A percentile compares a stretch with the other conserved stretches of the same genome.
phyloP scores from a whole-genome alignment of 1,284 basidiomycete species.

The Ceratobasidium sp. region DNA sequence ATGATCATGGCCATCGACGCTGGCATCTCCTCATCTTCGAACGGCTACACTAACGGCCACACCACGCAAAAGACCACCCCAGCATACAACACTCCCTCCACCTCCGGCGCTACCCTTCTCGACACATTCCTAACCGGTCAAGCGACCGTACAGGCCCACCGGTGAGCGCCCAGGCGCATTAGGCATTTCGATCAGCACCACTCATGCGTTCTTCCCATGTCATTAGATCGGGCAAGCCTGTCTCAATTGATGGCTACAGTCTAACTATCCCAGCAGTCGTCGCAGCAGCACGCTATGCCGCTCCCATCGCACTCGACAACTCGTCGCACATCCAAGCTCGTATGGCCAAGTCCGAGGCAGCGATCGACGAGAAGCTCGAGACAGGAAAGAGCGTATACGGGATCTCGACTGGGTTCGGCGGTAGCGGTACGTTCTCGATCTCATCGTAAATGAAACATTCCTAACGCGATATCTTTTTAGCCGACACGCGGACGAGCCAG shows the following conservation, averaged over 20 bases:
- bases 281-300: slow-evolving; percentile 75
- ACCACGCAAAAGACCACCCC: slow-evolving; percentile 5
- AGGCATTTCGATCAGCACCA: slow-evolving; percentile 39
- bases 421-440: slow-evolving; percentile 41
- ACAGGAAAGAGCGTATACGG: slow-evolving; percentile 81
- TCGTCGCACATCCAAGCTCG: slow-evolving; percentile 64
- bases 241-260: slow-evolving; percentile 75
- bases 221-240: slow-evolving; percentile 53
- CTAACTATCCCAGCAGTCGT: slow-evolving; percentile 81
- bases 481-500: slow-evolving; percentile 78
- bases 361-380: slow-evolving; percentile 76
- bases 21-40: slow-evolving; percentile 11
- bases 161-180: slow-evolving; percentile 23
- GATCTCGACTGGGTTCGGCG: slow-evolving; percentile 47
- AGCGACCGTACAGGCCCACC: slow-evolving; percentile 37
- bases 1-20: slow-evolving; percentile 43
- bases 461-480: slow-evolving; percentile 54
- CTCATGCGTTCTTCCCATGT: not conserved
- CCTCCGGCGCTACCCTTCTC: slow-evolving; percentile 15
- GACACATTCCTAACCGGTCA: slow-evolving; percentile 46
- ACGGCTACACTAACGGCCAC: slow-evolving; percentile 31
- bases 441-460: not conserved
- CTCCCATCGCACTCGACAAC: slow-evolving; percentile 67
- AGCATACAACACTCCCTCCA: not conserved
- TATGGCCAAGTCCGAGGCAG: slow-evolving; percentile 70